Base-by-base conservation (phyloP, 2,329 filamentous ascomycete genomes). In the Chaetomium sp. region DNA sequence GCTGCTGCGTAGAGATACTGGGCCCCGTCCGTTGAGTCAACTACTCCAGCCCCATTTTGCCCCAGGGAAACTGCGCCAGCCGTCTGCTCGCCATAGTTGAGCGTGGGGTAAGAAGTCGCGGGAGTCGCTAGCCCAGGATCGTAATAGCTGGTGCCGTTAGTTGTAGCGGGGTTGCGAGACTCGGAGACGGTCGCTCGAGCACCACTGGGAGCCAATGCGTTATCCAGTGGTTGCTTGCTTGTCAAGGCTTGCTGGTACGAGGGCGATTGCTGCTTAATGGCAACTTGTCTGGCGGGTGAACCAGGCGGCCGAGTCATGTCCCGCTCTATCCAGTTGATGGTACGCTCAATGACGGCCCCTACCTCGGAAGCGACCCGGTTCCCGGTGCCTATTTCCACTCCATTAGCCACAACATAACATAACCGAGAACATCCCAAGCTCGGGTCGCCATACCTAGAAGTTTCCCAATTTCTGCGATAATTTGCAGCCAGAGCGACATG, bases 401-500 rank as follows among this genome's bases (percentile, higher is more conserved):
- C 56, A 64, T 59, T 37, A 42, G n/a, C 40, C 4, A 7, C 6
- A 37, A 10, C 1, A 12, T 5, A 33, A 49, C 7, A 36, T 11
- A 36, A 3, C 32, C 2, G 27, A 10, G 2, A 43, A 10, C 5
- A 12, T 8, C n/a, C 27, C 7, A 14, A 9, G 4, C 10, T n/a
- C 4, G 5, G 6, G 33, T 34, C 5, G 5, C 8, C 78, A 69
- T 74, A 88, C 87, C 86, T 43, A 89, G 71, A n/a, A 89, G 71
- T 41, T 74, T 72, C 19, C 85, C 82, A 48, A 85, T 82, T 55
- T 89, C 85, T 34, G 78, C 78, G 60, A 92, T 78, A 43, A 91
- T 79, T 37, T 77, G 75, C 48, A 89, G 72, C 84, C 88, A 91
- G 27, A 76, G 70, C 36, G 80, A 76, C 85, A 90, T 90, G 52